These are phyloP conservation scores for Nakazawaea ishiwadae DNA, from an alignment of 805 yeast genomes.

Conservation along the genomic window DNA sequence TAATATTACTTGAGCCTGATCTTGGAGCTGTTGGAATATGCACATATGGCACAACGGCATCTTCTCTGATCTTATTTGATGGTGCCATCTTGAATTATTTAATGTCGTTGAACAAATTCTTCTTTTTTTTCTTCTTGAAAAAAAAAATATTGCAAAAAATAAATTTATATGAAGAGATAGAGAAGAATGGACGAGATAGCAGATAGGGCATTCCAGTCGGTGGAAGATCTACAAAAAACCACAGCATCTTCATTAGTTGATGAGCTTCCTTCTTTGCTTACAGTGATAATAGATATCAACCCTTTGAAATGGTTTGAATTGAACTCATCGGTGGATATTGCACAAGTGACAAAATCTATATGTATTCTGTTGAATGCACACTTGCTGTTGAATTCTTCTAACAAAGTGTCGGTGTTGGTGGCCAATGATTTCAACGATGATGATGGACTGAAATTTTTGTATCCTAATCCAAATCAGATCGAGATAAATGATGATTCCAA, in stretches of 20 bases:
- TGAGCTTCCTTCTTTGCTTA: conserved; percentile 74
- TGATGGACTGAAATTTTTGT: conserved; percentile 61
- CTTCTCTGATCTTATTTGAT: conserved; percentile 11
- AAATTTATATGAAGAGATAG: neutral
- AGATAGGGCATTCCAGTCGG: conserved; percentile 43
- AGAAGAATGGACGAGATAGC: conserved; percentile 62
- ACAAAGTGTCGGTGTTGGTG: conserved; percentile 76
- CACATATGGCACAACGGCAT: conserved; percentile 25
- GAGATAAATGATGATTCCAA: conserved; percentile 19
- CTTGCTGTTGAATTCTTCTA: conserved; percentile 76
- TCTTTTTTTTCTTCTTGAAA: neutral
- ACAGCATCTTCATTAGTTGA: conserved; percentile 31
- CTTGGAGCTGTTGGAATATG: conserved; percentile 46
- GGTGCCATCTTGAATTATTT: conserved; percentile 4
- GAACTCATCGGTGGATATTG: conserved; percentile 43
- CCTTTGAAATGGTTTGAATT: conserved; percentile 62
- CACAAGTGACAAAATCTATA: conserved; percentile 58
- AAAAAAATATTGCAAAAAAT: neutral
- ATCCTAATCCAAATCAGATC: conserved; percentile 40
- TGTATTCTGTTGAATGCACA: conserved; percentile 85
- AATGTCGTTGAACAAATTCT: neutral
- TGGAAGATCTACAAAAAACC: conserved; percentile 7
- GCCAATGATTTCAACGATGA: conserved; percentile 37
- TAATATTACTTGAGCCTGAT: conserved; percentile 38
- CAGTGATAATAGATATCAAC: conserved; percentile 73